Base-by-base conservation (phyloP, 2,329 filamentous ascomycete species). In the Xylariaceae sp. region DNA sequence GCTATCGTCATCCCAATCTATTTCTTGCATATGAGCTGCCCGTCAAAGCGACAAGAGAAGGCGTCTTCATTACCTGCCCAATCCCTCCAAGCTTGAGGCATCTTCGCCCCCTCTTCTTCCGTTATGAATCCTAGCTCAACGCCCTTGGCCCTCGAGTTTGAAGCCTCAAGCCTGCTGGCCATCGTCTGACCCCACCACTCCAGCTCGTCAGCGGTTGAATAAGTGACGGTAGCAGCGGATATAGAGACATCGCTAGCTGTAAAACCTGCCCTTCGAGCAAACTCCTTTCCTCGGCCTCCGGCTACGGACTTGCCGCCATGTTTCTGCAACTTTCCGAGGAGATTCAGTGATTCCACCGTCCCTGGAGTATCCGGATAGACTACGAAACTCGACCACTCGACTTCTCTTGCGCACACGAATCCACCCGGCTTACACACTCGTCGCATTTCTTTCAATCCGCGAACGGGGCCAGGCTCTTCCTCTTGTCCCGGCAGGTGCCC, bases 381-480 rank as follows among this genome's bases (percentile, higher is more conserved):
- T 9, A 45, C 42, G 18, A 45, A 10, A 15, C 38, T 55, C 6
- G 40, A 39, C 53, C 50, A 52, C 3, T 58, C 53, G 19, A 22
- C 49, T 11, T 56, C 55, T n/a, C 51, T 41, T 14, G 55, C 47
- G 43, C 51, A 52, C 6, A 58, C 53, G 36, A 58, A 27, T 1
- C 53, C 55, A 4, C 55, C 51, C 1, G 51, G 53, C 40, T 54
- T 56, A 43, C 51, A 54, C 31, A 58, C 51, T 10, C 55, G 50
- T 10, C 50, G 50, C 53, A 58, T 57, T 46, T 57, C 55, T 33
- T 39, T 46, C 46, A 57, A 27, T 2, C 47, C 53, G 10, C 43
- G 22, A 11, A 54, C 41, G 10, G 53, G 52, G 5, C 55, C 54
- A 0, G 49, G 49, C 12, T 44, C 44, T 33, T 30, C 52, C 2